A percentile compares a stretch with the other conserved stretches of the same genome.
Evolutionary conservation across 1,139 yeast genomes (phyloP).

Genomic region (Keqinozyma sinolaborantium): DNA sequence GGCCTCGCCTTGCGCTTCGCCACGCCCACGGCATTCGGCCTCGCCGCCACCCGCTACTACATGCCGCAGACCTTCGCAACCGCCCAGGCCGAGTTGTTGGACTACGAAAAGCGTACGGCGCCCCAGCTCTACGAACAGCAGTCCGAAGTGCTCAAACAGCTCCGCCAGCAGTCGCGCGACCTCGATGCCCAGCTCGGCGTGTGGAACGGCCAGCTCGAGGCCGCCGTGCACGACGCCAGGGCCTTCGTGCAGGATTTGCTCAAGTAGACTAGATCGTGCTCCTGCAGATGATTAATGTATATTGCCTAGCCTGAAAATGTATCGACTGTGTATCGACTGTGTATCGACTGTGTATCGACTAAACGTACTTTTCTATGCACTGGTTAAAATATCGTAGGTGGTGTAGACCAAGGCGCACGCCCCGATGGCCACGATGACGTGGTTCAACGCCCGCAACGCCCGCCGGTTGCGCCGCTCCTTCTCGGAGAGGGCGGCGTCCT

Average conservation of each 20-base stretch:
- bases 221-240: constrained; percentile 28
- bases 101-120: constrained; percentile 50
- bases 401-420: constrained; percentile 61
- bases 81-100: constrained; percentile 39
- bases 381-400: constrained; percentile 50
- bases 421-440: constrained; percentile 51
- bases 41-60: constrained; percentile 32
- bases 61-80: constrained; percentile 33
- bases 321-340: background rate
- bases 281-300: constrained; percentile 1
- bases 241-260: constrained; percentile 17
- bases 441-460: constrained; percentile 38
- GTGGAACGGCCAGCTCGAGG: constrained; percentile 14
- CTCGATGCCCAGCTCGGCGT: constrained; percentile 9
- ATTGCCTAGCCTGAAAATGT: constrained; percentile 1
- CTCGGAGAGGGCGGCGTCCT: constrained; percentile 12
- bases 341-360: background rate
- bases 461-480: constrained; percentile 18
- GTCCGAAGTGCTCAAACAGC: constrained; percentile 12
- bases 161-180: constrained; percentile 11
- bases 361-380: constrained; percentile 3
- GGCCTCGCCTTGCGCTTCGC: constrained; percentile 47
- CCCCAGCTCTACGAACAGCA: constrained; percentile 35
- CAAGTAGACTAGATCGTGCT: constrained; percentile 4
- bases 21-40: constrained; percentile 49